Conservation (phyloP, 345 rosid species). For the Jatropha curcas region DNA sequence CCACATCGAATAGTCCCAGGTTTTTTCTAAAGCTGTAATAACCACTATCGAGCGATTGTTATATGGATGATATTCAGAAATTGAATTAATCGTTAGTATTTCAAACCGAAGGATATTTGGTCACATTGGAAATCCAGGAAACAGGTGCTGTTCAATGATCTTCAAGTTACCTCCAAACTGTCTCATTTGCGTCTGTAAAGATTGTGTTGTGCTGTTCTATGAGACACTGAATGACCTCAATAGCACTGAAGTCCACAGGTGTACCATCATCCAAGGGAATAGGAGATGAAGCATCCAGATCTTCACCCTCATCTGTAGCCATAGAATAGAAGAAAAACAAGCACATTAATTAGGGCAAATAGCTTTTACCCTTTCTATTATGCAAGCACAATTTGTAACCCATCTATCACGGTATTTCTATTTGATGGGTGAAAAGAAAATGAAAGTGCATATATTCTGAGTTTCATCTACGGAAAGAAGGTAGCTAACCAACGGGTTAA, state of each 20-base stretch:
- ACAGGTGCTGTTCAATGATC: neutral
- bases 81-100: neutral
- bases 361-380: neutral
- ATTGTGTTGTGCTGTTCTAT: slow-evolving; percentile 84
- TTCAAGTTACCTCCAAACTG: slow-evolving; percentile 55
- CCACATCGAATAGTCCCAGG: slow-evolving; percentile 1
- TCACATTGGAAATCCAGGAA: neutral
- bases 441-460: neutral
- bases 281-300: slow-evolving; percentile 57
- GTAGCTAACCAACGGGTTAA: neutral
- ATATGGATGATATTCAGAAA: neutral
- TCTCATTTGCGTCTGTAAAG: slow-evolving; percentile 84
- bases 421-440: neutral
- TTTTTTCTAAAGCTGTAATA: slow-evolving; percentile 5
- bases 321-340: slow-evolving; percentile 5
- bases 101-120: neutral
- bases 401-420: neutral
- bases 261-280: slow-evolving; percentile 78
- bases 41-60: neutral
- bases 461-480: neutral
- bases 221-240: slow-evolving; percentile 80
- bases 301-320: slow-evolving; percentile 75
- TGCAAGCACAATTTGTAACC: neutral
- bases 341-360: neutral
- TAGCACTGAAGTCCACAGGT: slow-evolving; percentile 72